Base-by-base conservation (phyloP, 2,329 filamentous ascomycete species). In the Cercospora nicotianae region DNA sequence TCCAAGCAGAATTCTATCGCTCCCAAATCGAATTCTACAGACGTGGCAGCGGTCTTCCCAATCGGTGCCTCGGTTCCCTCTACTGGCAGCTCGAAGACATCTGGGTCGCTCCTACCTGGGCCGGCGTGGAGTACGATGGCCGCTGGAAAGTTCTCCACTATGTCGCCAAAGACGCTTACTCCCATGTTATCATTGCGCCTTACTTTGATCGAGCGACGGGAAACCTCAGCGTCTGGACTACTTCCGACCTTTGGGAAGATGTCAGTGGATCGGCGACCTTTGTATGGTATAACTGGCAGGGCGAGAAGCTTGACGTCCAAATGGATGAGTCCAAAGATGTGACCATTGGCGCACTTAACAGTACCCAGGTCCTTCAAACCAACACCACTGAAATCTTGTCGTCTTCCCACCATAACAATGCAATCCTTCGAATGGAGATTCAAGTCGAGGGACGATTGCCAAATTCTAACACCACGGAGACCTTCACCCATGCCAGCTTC, bases 21-120 rank as follows among this genome's bases (percentile, higher is more conserved):
- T 82, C 80, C 2, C 83, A 89, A 75, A 89, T 89, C 16, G 81
- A 86, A 63, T 89, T 86, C 77, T 90, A 90, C 73, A 83, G 87
- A 5, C 80, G 85, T 5, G 87, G 87, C 0, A 87, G 84, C 45
- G 87, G 86, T 0, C 73, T 83, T 72, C 84, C 83, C 0, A 84
- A 89, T 68, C 81, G 86, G 0, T 86, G 89, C 71, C 80, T 89
- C 2, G 87, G 87, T 0, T 83, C 82, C 10, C 74, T 90, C 5
- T 89, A 89, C 75, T 90, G 87, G 88, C 87, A 90, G 73, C 79
- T 90, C 1, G 87, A 90, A 71, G 87, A 90, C 72, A 85, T 88
- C 67, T 76, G 74, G 75, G 86, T 87, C 70, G 87, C 86, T 1
- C 87, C 87, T 0, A 88, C 86, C 0, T 90, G 87, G 87, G 86